These are phyloP conservation scores for Fusarium duplospermum DNA, from an alignment of 2,329 filamentous ascomycete species.

Conservation along the genomic window DNA sequence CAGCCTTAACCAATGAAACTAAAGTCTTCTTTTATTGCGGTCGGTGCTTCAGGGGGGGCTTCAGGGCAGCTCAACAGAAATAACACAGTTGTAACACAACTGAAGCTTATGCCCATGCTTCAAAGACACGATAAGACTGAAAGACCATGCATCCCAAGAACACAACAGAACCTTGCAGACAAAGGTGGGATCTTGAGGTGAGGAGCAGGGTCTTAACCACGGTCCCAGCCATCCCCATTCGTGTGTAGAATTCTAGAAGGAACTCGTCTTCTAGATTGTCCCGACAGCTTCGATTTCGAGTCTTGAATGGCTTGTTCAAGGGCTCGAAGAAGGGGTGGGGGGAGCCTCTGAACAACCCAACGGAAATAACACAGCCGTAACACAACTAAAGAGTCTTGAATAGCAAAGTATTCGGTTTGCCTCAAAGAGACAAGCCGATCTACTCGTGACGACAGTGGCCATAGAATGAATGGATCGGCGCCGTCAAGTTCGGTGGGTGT, in stretches of 20 bases:
- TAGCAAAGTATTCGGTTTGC: not conserved
- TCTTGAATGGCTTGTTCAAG: not conserved
- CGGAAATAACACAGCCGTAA: too few relatives aligned
- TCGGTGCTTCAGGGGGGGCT: not conserved
- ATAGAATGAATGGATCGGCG: not conserved
- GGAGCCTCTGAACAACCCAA: too few relatives aligned
- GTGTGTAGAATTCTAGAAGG: not conserved
- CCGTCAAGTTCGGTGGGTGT: not conserved
- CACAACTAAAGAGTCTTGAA: too few relatives aligned
- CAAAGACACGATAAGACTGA: not conserved
- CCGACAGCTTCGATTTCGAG: not conserved
- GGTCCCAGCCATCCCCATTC: not conserved
- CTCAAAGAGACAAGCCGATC: not conserved
- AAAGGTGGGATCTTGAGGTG: not conserved
- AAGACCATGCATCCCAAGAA: not conserved
- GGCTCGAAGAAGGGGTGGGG: too few relatives aligned
- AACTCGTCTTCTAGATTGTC: not conserved
- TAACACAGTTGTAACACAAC: not conserved
- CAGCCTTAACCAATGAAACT: too few relatives aligned
- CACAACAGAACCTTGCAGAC: not conserved
- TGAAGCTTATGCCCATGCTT: not conserved
- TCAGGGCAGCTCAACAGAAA: not conserved
- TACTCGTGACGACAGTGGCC: not conserved
- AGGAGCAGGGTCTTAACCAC: not conserved
- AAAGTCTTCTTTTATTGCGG: too few relatives aligned